These are phyloP conservation scores for Ettlia oleoabundans DNA, from an alignment of 139 green algal genomes.

Conservation along the genomic window DNA sequence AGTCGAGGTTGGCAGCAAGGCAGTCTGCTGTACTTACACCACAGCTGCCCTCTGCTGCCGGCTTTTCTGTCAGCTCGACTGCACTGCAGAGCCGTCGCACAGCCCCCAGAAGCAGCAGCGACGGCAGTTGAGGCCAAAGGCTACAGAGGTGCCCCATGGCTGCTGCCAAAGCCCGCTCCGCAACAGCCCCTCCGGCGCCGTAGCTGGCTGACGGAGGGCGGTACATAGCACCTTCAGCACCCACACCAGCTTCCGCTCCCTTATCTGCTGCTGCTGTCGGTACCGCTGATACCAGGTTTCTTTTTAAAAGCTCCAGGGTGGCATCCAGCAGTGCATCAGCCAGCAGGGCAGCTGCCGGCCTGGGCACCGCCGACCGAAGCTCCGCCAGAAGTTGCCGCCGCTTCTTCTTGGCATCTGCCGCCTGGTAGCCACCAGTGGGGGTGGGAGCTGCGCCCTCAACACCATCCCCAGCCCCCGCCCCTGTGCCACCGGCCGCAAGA, in stretches of 20 bases:
- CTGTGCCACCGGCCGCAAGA: too few species aligned
- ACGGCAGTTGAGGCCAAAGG: conserved; percentile 39
- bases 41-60: neutral
- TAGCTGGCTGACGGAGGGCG: too few species aligned
- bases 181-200: neutral
- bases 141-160: conserved; percentile 25
- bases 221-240: too few species aligned
- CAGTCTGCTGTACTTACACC: neutral
- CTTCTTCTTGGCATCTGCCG: conserved; percentile 46
- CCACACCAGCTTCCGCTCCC: too few species aligned
- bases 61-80: neutral
- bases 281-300: neutral
- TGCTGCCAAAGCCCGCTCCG: neutral
- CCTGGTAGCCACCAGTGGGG: conserved; percentile 29
- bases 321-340: conserved; percentile 50
- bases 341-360: conserved; percentile 47
- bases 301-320: too few species aligned
- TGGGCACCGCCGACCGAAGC: conserved; percentile 52
- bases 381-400: conserved; percentile 53
- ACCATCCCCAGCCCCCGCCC: neutral
- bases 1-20: neutral
- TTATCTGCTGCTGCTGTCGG: neutral
- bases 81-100: conserved; percentile 37
- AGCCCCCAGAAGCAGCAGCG: conserved; percentile 40
- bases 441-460: neutral